A percentile compares a stretch with the other conserved stretches of the same genome.
These are phyloP conservation scores for Cyberlindnera lachancei DNA, from an alignment of 805 yeast genomes.

Conservation along the genomic window DNA sequence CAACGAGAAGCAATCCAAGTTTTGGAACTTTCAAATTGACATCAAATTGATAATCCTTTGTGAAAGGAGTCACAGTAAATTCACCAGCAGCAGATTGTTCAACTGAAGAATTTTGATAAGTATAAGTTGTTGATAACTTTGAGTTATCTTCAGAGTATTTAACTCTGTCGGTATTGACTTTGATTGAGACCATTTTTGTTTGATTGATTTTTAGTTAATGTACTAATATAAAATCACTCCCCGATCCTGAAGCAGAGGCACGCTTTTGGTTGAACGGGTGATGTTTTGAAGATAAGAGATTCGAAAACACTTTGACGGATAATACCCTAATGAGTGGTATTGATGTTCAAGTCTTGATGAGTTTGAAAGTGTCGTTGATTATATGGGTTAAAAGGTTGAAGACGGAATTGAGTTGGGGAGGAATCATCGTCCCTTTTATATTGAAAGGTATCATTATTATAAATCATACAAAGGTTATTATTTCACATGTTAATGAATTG, in stretches of 20 bases:
- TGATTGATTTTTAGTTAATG: slow-evolving; percentile 11
- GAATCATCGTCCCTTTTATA: too few relatives aligned
- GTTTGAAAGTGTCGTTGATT: too few relatives aligned
- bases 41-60: slow-evolving; percentile 75
- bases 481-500: too few relatives aligned
- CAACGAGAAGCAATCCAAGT: slow-evolving; percentile 85
- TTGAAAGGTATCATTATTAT: too few relatives aligned
- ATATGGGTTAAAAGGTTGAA: too few relatives aligned
- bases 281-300: slow-evolving; percentile 20
- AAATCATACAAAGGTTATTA: too few relatives aligned
- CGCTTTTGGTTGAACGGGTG: slow-evolving; percentile 24
- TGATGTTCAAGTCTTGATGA: too few relatives aligned
- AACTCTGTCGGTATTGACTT: slow-evolving; percentile 47
- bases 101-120: slow-evolving; percentile 67
- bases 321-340: too few relatives aligned
- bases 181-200: slow-evolving; percentile 26
- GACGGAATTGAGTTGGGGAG: too few relatives aligned
- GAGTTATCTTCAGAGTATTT: slow-evolving; percentile 36
- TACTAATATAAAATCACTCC: slow-evolving; percentile 15
- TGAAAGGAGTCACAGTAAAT: slow-evolving; percentile 65
- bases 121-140: slow-evolving; percentile 48
- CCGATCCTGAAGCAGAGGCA: slow-evolving; percentile 19
- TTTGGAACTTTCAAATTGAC: slow-evolving; percentile 76
- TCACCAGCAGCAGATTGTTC: slow-evolving; percentile 33
- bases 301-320: slow-evolving; percentile 20